Evolutionary conservation across 2,329 filamentous ascomycete genomes (phyloP).

Genomic region (Emergomyces pasteurianus): DNA sequence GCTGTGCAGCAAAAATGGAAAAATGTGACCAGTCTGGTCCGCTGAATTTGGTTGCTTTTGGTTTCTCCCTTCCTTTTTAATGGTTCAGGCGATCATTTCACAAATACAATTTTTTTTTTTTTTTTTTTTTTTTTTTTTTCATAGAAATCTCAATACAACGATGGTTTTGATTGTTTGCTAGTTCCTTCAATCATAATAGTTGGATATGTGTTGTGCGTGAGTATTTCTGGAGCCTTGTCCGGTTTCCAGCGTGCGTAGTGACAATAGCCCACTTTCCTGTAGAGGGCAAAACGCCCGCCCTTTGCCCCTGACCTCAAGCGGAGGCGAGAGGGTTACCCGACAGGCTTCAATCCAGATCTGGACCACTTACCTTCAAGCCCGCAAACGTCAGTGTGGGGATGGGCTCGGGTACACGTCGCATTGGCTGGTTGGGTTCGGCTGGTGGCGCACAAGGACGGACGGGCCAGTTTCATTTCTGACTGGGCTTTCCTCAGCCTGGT

Average conservation of each 20-base stretch:
- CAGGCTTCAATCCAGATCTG: not conserved
- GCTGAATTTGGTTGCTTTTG: not conserved
- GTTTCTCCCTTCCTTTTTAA: not conserved
- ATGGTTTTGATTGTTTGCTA: no score
- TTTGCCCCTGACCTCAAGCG: not conserved
- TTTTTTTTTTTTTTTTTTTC: no score
- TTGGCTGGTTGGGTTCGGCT: not conserved
- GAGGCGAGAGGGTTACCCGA: not conserved
- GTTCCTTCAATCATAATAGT: no score
- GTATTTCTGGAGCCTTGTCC: not conserved
- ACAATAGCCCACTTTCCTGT: not conserved
- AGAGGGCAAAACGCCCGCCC: not conserved
- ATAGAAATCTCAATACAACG: no score
- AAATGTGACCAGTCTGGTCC: not conserved
- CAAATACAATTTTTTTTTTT: not conserved
- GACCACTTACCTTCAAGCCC: not conserved
- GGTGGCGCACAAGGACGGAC: not conserved
- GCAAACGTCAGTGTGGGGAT: not conserved
- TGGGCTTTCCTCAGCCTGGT: not conserved
- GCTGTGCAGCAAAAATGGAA: no score
- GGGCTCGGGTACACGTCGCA: not conserved
- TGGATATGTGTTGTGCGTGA: no score
- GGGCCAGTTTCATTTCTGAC: not conserved
- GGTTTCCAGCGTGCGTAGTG: no score
- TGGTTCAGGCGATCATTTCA: not conserved